phyloP scores from a whole-genome alignment of 2,329 filamentous ascomycete genomes.

The Colletotrichum caudatum region DNA sequence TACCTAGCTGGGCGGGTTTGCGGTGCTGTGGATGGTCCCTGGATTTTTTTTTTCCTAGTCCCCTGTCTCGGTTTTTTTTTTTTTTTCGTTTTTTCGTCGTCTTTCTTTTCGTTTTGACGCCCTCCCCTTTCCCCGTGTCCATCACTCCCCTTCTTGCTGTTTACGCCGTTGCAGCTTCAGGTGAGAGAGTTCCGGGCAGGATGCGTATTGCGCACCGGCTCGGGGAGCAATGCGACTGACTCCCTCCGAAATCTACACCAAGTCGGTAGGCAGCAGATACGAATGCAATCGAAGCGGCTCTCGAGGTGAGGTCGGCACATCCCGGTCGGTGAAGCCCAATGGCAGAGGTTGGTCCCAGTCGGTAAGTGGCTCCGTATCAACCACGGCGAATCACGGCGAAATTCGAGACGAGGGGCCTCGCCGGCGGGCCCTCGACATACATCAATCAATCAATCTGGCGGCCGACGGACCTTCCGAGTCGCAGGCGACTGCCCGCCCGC shows the following conservation, averaged over 20 bases:
- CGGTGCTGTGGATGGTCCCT: conserved; percentile 37
- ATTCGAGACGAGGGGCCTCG: conserved; percentile 3
- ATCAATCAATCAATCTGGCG: conserved; percentile 8
- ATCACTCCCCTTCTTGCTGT: background rate
- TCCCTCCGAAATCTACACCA: background rate
- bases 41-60: conserved; percentile 12
- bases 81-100: background rate
- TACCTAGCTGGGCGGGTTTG: conserved; percentile 26
- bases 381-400: conserved; percentile 26
- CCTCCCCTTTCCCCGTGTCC: background rate
- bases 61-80: background rate
- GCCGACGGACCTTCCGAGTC: conserved; percentile 2
- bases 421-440: conserved; percentile 6
- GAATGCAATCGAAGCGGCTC: background rate
- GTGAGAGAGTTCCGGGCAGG: background rate
- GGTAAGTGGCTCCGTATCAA: conserved; percentile 34
- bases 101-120: background rate
- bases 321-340: conserved; percentile 20
- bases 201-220: background rate
- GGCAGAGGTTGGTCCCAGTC: background rate
- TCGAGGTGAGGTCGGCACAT: conserved; percentile 21
- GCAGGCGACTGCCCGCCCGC: conserved; percentile 9
- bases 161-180: background rate
- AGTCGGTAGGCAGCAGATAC: background rate
- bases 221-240: background rate